Evolutionary conservation across 495 filamentous ascomycete species (phyloP).

Genomic region (Halenospora varia): DNA sequence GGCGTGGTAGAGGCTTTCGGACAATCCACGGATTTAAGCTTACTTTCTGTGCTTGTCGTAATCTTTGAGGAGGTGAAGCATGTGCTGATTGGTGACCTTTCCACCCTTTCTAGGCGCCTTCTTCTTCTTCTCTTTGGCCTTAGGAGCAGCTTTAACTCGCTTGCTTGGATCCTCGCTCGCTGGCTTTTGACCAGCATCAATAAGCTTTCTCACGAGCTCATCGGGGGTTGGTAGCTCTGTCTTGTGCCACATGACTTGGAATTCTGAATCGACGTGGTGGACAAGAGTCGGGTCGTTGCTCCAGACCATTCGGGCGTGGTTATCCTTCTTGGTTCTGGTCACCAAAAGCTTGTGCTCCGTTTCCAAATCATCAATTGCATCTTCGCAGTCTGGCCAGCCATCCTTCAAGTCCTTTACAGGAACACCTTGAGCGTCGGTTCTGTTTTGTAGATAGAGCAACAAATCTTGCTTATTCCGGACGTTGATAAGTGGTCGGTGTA

Average conservation of each 20-base stretch:
- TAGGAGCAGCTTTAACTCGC: slow-evolving; percentile 53
- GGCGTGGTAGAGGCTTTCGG: background rate
- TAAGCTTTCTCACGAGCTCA: slow-evolving; percentile 69
- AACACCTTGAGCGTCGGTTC: slow-evolving; percentile 76
- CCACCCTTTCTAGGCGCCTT: slow-evolving; percentile 58
- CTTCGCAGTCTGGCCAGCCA: slow-evolving; percentile 82
- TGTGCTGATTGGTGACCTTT: slow-evolving; percentile 90
- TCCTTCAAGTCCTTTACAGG: slow-evolving; percentile 86
- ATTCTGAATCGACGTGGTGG: slow-evolving; percentile 75
- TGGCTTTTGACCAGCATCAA: slow-evolving; percentile 69
- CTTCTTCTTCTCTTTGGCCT: slow-evolving; percentile 69
- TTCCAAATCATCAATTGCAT: slow-evolving; percentile 75
- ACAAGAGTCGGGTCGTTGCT: slow-evolving; percentile 74
- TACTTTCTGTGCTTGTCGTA: slow-evolving; percentile 35
- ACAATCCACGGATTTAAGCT: background rate
- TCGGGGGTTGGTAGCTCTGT: slow-evolving; percentile 71
- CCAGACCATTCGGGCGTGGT: slow-evolving; percentile 81
- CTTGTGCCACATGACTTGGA: slow-evolving; percentile 76
- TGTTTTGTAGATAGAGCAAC: slow-evolving; percentile 72
- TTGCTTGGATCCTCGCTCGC: slow-evolving; percentile 69
- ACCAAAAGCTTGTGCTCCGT: slow-evolving; percentile 73
- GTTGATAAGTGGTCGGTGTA: slow-evolving; percentile 70
- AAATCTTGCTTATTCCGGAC: slow-evolving; percentile 72
- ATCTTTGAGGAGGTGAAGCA: slow-evolving; percentile 83
- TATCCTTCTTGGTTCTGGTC: slow-evolving; percentile 89